Conservation (phyloP, 306 rosid species). For the Medicago ruthenica region DNA sequence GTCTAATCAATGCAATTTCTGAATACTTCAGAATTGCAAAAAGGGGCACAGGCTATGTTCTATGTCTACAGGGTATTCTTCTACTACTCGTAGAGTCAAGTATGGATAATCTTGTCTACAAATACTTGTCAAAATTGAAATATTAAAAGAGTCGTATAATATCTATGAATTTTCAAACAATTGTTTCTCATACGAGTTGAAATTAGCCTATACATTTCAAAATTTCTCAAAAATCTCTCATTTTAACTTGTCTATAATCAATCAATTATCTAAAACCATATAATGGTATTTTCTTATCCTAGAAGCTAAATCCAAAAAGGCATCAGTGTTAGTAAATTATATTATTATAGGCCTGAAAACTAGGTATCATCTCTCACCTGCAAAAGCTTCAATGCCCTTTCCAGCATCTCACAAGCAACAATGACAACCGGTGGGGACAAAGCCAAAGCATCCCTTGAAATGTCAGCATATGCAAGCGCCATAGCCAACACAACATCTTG, state of each 20-base stretch:
- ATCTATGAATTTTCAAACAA: not conserved
- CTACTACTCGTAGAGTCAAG: not conserved
- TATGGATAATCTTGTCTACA: not conserved
- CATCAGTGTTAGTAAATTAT: not conserved
- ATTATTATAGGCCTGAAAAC: slow-evolving; percentile 5
- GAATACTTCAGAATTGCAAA: not conserved
- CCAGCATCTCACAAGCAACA: slow-evolving; percentile 84
- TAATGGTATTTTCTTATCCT: not conserved
- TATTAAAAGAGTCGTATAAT: not conserved
- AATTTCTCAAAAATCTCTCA: not conserved
- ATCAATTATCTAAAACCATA: not conserved
- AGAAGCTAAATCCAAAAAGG: not conserved
- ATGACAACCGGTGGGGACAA: slow-evolving; percentile 78
- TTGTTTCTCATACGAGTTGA: not conserved
- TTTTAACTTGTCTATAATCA: not conserved
- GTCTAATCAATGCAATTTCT: not conserved
- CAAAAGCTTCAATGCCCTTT: slow-evolving; percentile 93
- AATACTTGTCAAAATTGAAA: not conserved
- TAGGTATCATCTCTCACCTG: slow-evolving; percentile 54
- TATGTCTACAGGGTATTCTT: not conserved
- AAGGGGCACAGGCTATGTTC: not conserved
- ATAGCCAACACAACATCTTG: slow-evolving; percentile 88
- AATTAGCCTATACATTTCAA: not conserved
- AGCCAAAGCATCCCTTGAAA: slow-evolving; percentile 93
- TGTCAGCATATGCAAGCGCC: slow-evolving; percentile 87